phyloP scores from a whole-genome alignment of 1,284 basidiomycete genomes.

The Pyrrhoderma lamaoense region DNA sequence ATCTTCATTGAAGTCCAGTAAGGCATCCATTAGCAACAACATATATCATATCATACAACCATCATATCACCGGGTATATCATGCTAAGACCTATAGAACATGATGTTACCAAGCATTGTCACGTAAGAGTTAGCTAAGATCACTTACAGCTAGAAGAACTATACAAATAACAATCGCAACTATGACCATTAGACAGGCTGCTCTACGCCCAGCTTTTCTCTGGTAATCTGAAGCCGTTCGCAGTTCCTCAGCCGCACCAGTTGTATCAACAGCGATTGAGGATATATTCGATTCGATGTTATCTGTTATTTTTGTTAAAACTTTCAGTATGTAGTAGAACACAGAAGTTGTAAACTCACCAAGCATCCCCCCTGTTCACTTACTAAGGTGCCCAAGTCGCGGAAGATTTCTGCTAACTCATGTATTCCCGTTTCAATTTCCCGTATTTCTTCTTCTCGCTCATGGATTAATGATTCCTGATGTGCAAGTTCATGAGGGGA shows the following conservation, averaged over 20 bases:
- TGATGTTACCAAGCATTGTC: too few species aligned
- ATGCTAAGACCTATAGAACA: too few species aligned
- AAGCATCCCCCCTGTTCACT: conserved; percentile 92
- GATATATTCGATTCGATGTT: conserved; percentile 96
- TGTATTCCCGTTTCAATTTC: conserved; percentile 98
- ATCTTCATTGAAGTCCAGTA: too few species aligned
- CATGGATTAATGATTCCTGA: conserved; percentile 93
- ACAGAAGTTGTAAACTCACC: conserved; percentile 45
- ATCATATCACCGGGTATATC: too few species aligned
- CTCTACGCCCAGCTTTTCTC: conserved; percentile 84
- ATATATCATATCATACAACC: too few species aligned
- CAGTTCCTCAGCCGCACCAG: conserved; percentile 82
- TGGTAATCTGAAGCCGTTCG: conserved; percentile 91
- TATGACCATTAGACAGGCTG: conserved; percentile 85
- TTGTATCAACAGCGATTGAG: conserved; percentile 78
- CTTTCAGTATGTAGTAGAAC: background rate
- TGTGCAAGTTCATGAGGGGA: conserved; percentile 90
- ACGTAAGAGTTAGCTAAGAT: too few species aligned
- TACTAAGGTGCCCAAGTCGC: conserved; percentile 92
- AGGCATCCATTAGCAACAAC: too few species aligned
- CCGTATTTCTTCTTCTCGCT: conserved; percentile 90
- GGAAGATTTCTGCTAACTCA: conserved; percentile 95
- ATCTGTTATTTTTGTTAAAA: too few species aligned
- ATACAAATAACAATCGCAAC: conserved; percentile 83
- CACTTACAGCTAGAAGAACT: conserved; percentile 83